Conservation (phyloP, 768 basidiomycete genomes). For the Termitomyces sp. region DNA sequence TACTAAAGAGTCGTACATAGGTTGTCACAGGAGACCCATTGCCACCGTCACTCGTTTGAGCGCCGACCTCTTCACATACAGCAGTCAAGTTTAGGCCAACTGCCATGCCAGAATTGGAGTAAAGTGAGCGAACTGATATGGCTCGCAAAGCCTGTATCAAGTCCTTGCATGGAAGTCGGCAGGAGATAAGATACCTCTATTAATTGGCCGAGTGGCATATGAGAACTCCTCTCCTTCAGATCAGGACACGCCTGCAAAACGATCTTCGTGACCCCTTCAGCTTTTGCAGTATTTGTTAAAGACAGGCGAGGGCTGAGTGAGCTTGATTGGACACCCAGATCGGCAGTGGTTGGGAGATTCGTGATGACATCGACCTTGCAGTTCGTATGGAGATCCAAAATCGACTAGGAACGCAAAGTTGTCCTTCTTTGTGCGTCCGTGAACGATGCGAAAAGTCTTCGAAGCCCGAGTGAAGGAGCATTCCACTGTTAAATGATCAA, state of each 20-base stretch:
- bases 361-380: constrained; percentile 5
- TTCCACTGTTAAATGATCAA: constrained; percentile 3
- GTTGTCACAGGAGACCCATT: constrained; percentile 2
- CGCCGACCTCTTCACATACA: constrained; percentile 6
- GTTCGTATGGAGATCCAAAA: constrained; percentile 4
- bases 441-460: constrained; percentile 5
- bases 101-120: neutral
- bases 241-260: constrained; percentile 4
- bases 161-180: constrained; percentile 3
- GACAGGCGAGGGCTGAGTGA: constrained; percentile 2
- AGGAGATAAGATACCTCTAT: constrained; percentile 4
- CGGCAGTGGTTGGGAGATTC: neutral
- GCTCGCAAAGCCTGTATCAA: neutral
- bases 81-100: constrained; percentile 3
- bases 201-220: constrained; percentile 2
- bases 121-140: constrained; percentile 5
- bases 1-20: neutral
- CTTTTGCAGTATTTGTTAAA: neutral
- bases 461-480: neutral
- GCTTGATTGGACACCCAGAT: neutral
- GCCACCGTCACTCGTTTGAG: constrained; percentile 7
- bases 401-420: constrained; percentile 4
- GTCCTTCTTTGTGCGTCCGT: constrained; percentile 2
- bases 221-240: constrained; percentile 7
- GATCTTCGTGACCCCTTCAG: constrained; percentile 3